Conservation (phyloP, 2,329 filamentous ascomycete genomes). For the Aureobasidium sp. region DNA sequence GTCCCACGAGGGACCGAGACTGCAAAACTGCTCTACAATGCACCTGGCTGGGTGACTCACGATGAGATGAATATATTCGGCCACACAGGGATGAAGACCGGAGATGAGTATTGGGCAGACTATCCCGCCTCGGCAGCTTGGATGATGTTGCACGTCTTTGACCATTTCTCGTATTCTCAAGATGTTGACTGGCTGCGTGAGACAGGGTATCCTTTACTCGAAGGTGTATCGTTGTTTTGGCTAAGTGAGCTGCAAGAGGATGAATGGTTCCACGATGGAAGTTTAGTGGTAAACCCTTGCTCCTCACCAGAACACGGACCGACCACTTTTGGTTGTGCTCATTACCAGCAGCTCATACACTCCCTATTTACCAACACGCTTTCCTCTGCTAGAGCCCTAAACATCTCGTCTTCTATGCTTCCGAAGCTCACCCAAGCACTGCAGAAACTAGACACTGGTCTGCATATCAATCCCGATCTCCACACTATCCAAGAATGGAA, state of each 20-base stretch:
- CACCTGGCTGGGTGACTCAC: conserved; percentile 50
- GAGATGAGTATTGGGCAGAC: conserved; percentile 36
- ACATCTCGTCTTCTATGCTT: conserved; percentile 29
- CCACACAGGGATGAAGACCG: conserved; percentile 45
- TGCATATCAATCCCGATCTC: conserved; percentile 40
- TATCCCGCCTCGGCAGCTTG: conserved; percentile 47
- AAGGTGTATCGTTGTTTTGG: conserved; percentile 51
- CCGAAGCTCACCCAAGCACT: conserved; percentile 37
- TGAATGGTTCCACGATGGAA: conserved; percentile 43
- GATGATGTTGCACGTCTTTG: conserved; percentile 55
- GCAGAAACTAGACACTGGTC: conserved; percentile 43
- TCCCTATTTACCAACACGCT: conserved; percentile 32
- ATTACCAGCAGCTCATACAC: conserved; percentile 47
- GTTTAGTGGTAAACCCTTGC: conserved; percentile 51
- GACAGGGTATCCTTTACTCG: conserved; percentile 48
- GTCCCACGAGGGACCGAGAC: conserved; percentile 48
- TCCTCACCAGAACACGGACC: conserved; percentile 52
- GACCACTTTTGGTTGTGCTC: conserved; percentile 47
- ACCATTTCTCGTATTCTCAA: conserved; percentile 49
- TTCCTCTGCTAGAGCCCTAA: conserved; percentile 19
- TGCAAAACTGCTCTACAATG: conserved; percentile 48
- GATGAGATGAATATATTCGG: conserved; percentile 55
- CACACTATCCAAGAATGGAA: conserved; percentile 47
- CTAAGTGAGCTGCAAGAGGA: conserved; percentile 48
- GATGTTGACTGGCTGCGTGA: conserved; percentile 40